Conservation (phyloP, 169 alveolate species). For the Plasmodium inui region DNA sequence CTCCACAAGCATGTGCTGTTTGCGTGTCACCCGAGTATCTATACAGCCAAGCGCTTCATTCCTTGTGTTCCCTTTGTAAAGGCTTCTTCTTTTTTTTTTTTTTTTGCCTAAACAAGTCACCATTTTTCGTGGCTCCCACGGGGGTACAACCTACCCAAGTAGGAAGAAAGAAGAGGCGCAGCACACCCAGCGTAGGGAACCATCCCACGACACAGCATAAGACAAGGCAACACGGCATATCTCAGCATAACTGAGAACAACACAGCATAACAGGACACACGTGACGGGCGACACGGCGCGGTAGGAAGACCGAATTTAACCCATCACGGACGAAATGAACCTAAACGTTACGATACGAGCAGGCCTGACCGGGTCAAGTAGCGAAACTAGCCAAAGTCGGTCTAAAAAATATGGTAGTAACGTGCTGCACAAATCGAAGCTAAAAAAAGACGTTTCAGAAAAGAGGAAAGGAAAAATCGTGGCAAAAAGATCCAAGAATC, state of each 20-base stretch:
- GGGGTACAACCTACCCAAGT: neutral
- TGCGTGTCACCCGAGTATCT: neutral
- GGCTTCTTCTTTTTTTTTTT: neutral
- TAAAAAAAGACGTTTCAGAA: conserved; percentile 22
- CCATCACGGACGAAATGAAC: conserved; percentile 14
- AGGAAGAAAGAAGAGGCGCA: neutral
- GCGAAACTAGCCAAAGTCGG: conserved; percentile 3
- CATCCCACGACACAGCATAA: neutral
- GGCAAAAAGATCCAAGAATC: neutral
- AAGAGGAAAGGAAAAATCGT: conserved; percentile 37
- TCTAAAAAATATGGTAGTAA: conserved; percentile 1
- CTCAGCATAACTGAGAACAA: too few relatives aligned
- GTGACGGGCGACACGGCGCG: too few relatives aligned
- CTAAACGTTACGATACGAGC: conserved; percentile 34
- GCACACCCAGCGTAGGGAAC: neutral
- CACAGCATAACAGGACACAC: neutral
- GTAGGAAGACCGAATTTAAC: neutral
- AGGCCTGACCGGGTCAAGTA: conserved; percentile 8
- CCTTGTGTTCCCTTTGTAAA: neutral
- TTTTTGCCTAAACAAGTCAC: neutral
- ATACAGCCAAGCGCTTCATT: neutral
- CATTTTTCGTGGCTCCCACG: neutral
- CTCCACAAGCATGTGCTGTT: neutral
- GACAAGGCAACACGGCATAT: neutral
- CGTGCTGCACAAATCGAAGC: conserved; percentile 8